phyloP scores from a whole-genome alignment of 805 yeast genomes.

The Debaryomyces castellii region DNA sequence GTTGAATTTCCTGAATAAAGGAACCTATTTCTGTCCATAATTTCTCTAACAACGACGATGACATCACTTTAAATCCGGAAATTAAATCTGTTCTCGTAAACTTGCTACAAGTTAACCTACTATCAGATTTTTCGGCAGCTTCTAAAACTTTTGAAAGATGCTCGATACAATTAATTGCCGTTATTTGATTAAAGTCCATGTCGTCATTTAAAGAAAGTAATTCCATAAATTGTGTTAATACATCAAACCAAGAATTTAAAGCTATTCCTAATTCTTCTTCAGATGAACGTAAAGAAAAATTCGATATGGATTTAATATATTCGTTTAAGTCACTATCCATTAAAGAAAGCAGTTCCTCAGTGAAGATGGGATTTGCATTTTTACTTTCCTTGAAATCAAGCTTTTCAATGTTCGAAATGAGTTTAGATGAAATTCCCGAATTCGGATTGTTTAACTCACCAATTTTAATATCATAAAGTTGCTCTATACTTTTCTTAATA shows the following conservation, averaged over 20 bases:
- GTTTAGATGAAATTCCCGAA: background rate
- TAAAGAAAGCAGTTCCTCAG: slow-evolving; percentile 18
- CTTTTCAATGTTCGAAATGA: background rate
- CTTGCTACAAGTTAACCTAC: slow-evolving; percentile 13
- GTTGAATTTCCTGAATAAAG: slow-evolving; percentile 7
- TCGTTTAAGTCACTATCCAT: slow-evolving; percentile 27
- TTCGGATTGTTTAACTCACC: background rate
- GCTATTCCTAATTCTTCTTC: slow-evolving; percentile 4
- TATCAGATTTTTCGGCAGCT: background rate
- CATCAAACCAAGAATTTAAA: slow-evolving; percentile 17
- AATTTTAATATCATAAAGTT: background rate
- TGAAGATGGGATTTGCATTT: slow-evolving; percentile 10
- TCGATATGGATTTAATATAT: slow-evolving; percentile 21
- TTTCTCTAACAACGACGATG: slow-evolving; percentile 3
- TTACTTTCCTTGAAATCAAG: background rate
- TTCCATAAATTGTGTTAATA: slow-evolving; percentile 3
- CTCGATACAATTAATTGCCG: slow-evolving; percentile 2
- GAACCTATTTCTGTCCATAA: slow-evolving; percentile 11
- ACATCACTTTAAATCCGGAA: slow-evolving; percentile 12
- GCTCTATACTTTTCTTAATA: background rate
- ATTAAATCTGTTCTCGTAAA: slow-evolving; percentile 14
- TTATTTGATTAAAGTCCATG: background rate
- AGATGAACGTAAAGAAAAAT: slow-evolving; percentile 6
- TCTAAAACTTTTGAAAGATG: slow-evolving; percentile 4
- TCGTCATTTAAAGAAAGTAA: slow-evolving; percentile 3